Evolutionary conservation across 106 monocot genomes (phyloP), one percentile per base, ranked within the genome.

Genomic region (Dactylorhiza incarnata): DNA sequence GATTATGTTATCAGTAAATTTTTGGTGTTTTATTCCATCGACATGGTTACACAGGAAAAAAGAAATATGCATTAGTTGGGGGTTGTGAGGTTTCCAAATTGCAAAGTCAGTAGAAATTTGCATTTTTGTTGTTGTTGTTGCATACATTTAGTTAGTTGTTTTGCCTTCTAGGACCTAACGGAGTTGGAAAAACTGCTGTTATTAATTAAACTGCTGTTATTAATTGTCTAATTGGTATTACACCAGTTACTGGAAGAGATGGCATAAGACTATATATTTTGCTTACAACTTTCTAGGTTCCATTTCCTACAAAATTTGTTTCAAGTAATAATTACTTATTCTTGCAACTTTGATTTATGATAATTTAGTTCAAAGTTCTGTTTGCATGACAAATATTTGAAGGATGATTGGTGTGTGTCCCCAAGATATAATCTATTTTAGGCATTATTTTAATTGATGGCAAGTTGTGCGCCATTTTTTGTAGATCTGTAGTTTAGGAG

Each of bases 101-200:
- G n/a, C n/a, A n/a, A n/a, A n/a, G n/a, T n/a, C n/a, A n/a, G n/a
- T n/a, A n/a, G n/a, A n/a, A n/a, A n/a, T n/a, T n/a, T n/a, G n/a
- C n/a, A n/a, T n/a, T n/a, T n/a, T n/a, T n/a, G n/a, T n/a, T n/a
- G n/a, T n/a, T n/a, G n/a, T n/a, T n/a, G n/a, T n/a, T n/a, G n/a
- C n/a, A n/a, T n/a, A n/a, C n/a, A n/a, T n/a, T n/a, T n/a, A 82
- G 88, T 78, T 90, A 93, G 74, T 79, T 95, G 52, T 95, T 95
- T 85, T 95, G 95, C 79, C 86, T 95, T 84, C 93, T 93, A 73
- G 92, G 95, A 51, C 92, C 92, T 56, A 95, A 95, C 81, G 95
- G 95, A 79, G 95, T 93, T 25, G 95, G 95, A 45, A 95, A n/a
- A n/a, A n/a, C n/a, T n/a, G n/a, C n/a, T n/a, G n/a, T n/a, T n/a